Evolutionary conservation across 192 early-diverging fungal species (phyloP).

Genomic region (Coemansia erecta): DNA sequence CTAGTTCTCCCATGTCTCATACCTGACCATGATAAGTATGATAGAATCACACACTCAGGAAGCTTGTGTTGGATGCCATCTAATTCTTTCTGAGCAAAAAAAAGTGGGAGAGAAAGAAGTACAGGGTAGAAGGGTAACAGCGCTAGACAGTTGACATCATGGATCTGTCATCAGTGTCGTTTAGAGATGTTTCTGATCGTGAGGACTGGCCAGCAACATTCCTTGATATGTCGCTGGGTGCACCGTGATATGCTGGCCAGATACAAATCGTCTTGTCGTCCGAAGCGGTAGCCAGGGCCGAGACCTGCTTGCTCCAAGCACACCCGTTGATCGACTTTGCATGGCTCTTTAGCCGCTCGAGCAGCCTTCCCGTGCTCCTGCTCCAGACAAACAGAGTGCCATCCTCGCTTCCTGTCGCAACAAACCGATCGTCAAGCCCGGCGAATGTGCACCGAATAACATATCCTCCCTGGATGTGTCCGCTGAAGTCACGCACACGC

Average conservation of each 20-base stretch:
- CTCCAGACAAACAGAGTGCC: slow-evolving; percentile 49
- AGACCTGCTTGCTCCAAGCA: slow-evolving; percentile 30
- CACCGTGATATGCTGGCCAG: slow-evolving; percentile 48
- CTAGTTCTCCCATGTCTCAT: too few relatives aligned
- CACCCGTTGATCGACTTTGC: slow-evolving; percentile 41
- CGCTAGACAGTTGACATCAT: slow-evolving; percentile 3
- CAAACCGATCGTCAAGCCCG: slow-evolving; percentile 75
- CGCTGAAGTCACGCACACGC: slow-evolving; percentile 74
- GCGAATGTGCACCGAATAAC: slow-evolving; percentile 93
- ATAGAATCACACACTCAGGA: too few relatives aligned
- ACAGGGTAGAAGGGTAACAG: background rate
- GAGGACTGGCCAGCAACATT: background rate
- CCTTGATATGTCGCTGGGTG: slow-evolving; percentile 26
- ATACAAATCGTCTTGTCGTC: slow-evolving; percentile 50
- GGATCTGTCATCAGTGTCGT: background rate
- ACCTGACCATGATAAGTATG: too few relatives aligned
- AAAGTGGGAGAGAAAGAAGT: background rate
- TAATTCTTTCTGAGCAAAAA: background rate
- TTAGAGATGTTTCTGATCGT: background rate
- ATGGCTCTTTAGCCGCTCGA: slow-evolving; percentile 42
- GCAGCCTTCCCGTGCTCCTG: slow-evolving; percentile 30
- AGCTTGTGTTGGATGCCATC: background rate
- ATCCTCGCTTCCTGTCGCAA: slow-evolving; percentile 90
- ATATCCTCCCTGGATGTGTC: slow-evolving; percentile 73
- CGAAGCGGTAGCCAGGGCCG: slow-evolving; percentile 41